Conservation (phyloP, 2,329 filamentous ascomycete genomes). For the Nemania sp. region DNA sequence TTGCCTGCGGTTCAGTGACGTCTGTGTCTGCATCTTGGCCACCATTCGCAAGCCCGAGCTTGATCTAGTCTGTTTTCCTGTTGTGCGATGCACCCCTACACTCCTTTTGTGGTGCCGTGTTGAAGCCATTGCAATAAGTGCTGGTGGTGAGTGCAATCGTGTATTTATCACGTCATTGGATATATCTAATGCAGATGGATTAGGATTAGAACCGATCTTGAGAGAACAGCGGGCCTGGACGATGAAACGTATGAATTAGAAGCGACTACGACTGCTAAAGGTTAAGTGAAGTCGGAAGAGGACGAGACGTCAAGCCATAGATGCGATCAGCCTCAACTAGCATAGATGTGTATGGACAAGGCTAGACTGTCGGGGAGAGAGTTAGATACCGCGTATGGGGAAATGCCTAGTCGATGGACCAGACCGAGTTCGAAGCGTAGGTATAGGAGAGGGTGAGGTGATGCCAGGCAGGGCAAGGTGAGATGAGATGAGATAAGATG, state of each 20-base stretch:
- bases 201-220: background rate
- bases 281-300: too few relatives aligned
- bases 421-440: background rate
- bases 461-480: background rate
- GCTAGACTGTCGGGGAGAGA: background rate
- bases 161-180: constrained; percentile 5
- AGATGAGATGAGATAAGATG: constrained; percentile 9
- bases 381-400: too few relatives aligned
- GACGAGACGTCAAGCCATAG: background rate
- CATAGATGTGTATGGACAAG: background rate
- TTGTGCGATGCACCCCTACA: background rate
- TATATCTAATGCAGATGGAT: background rate
- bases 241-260: background rate
- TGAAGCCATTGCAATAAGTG: background rate
- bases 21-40: background rate
- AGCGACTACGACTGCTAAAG: background rate
- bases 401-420: too few relatives aligned
- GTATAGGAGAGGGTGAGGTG: background rate
- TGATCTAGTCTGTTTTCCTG: constrained; percentile 1
- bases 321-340: background rate
- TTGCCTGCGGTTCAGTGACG: background rate
- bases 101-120: background rate
- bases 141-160: background rate
- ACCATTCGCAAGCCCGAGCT: background rate
- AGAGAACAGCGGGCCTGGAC: background rate